Conservation (phyloP, 768 basidiomycete species). For the Russula virescens region DNA sequence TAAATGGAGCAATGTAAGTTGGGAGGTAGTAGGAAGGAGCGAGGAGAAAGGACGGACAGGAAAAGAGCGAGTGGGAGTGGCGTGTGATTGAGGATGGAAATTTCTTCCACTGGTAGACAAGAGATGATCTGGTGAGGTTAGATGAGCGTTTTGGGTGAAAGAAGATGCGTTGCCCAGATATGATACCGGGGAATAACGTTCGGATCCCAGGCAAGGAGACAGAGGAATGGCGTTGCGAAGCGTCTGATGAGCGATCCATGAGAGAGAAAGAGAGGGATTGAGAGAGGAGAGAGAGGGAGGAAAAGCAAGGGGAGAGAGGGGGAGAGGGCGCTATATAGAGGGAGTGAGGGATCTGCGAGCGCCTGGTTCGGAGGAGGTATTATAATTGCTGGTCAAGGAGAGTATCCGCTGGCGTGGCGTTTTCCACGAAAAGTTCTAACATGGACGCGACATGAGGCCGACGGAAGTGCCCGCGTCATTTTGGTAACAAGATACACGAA, state of each 20-base stretch:
- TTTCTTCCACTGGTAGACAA: slow-evolving; percentile 16
- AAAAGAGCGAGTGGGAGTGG: not conserved
- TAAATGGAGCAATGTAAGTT: not conserved
- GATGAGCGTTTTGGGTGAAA: slow-evolving; percentile 12
- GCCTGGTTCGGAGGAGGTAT: slow-evolving; percentile 20
- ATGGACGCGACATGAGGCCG: slow-evolving; percentile 21
- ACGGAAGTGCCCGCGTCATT: slow-evolving; percentile 20
- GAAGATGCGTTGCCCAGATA: slow-evolving; percentile 14
- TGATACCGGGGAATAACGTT: slow-evolving; percentile 30
- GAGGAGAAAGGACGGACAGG: not conserved
- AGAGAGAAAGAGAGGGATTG: not conserved
- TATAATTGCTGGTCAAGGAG: slow-evolving; percentile 18
- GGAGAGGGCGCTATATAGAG: slow-evolving; percentile 23
- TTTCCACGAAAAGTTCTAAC: slow-evolving; percentile 22
- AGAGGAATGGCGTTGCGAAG: slow-evolving; percentile 12
- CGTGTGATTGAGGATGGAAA: not conserved
- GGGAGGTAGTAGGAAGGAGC: not conserved
- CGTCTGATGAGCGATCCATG: slow-evolving; percentile 19
- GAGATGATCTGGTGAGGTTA: slow-evolving; percentile 20
- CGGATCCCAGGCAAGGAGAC: slow-evolving; percentile 29
- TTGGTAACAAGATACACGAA: slow-evolving; percentile 19
- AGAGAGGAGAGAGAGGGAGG: not conserved
- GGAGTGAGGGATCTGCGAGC: slow-evolving; percentile 23
- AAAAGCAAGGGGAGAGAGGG: slow-evolving; percentile 6
- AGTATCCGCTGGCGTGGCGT: slow-evolving; percentile 23